Evolutionary conservation across 1,284 basidiomycete species (phyloP), one percentile per base, ranked within the genome.

Genomic region (Apiotrichum siamense): DNA sequence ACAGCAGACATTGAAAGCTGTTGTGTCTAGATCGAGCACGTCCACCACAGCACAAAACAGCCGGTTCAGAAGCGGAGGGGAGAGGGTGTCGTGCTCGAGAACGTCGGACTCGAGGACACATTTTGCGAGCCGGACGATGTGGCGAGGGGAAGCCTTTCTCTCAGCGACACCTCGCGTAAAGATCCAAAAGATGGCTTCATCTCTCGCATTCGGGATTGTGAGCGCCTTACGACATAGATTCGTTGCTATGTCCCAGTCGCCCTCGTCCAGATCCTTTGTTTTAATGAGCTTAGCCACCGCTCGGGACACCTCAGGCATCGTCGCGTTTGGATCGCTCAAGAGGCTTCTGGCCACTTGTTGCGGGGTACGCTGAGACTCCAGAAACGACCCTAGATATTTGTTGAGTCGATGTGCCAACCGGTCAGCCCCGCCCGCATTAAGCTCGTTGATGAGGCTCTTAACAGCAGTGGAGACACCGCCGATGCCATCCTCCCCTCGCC

Each of bases 1-100:
- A 27, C 52, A 50, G 13, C 55, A 52, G 24, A 60, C 25, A 15
- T 50, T 40, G 49, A 63, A 65, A 2, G 60, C 51, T 13, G 60
- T 49, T 9, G 44, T 17, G 5, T 43, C 27, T 20, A 42, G 44
- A 2, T 52, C 47, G 21, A 58, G 21, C 9, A 26, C 20, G 26
- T 41, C 29, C 18, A 52, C 20, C 7, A 59, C 26, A 17, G 56
- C 51, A 25, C 52, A 43, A 33, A 59, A 50, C 13, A 63, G 43
- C 10, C 33, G 45, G 5, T 39, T 33, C 3, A 49, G 21, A 17
- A 49, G 38, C 5, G n/a, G 37, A 6, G 43, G 24, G 3, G 47
- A 40, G n/a, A 54, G 29, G 17, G n/a, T 20, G 17, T 45, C 33
- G 4, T 29, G 10, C 18, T 41, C 29, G 24, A 53, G 38, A 41